Base-by-base conservation (phyloP, 1,284 basidiomycete species). In the Golubevia sp. region DNA sequence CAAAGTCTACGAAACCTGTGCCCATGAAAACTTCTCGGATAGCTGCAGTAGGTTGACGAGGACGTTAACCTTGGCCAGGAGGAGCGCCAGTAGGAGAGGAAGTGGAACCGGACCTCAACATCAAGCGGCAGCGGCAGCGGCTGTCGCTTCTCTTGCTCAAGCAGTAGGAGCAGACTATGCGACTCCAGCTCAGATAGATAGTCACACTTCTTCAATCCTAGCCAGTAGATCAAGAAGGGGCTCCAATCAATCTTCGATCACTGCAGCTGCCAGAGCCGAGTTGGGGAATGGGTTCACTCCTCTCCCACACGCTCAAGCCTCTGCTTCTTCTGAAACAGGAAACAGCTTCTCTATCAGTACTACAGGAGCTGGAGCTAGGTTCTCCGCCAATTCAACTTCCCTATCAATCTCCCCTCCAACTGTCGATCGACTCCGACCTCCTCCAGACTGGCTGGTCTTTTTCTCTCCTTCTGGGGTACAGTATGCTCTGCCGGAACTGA, bases 381-480 rank as follows among this genome's bases (percentile, higher is more conserved):
- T 44, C 38, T 44, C 38, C 18, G 11, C 38, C 18, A 13, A 8
- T 13, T 8, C 11, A 13, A 13, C 38, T 44, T 44, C n/a, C 51
- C 48, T 11, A 55, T 52, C 23, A 55, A 48, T 24, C 30, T 55
- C 44, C 21, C 44, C 24, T 49, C 13, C 23, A 21, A 49, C 24
- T 55, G 49, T 27, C 27, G 55, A 25, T 21, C 55, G 24, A 55
- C 49, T 3, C 56, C 61, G 18, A 55, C 63, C 67, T 55, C 67
- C 64, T 6, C 77, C 75, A 3, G 72, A 79, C 57, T 82, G 78
- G 78, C 66, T 82, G 53, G 79, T 79, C 38, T 79, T 82, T 63
- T 82, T 81, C 61, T 82, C 79, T 34, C 79, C 79, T 5, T 76
- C 73, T 20, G 79, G 79, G 20, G 74, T 77, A 48, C 62, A 76